Evolutionary conservation across 768 basidiomycete genomes (phyloP).

Genomic region (Trametes meyenii): DNA sequence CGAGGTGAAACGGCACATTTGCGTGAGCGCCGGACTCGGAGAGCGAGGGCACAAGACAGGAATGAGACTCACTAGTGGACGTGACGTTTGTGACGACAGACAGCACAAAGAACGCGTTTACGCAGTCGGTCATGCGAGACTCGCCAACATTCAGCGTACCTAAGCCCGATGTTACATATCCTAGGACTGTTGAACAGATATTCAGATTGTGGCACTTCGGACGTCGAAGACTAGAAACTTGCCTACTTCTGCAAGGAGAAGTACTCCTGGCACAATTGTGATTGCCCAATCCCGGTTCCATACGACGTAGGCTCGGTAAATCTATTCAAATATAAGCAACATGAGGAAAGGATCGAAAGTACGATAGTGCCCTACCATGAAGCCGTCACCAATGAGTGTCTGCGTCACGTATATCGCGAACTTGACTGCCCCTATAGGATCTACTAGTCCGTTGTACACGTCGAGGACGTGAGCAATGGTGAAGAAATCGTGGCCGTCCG

Average conservation of each 20-base stretch:
- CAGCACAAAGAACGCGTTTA: conserved; percentile 15
- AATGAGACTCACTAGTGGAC: conserved; percentile 3
- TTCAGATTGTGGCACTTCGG: too few relatives aligned
- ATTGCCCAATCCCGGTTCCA: conserved; percentile 11
- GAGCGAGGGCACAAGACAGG: neutral
- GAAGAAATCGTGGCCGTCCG: neutral
- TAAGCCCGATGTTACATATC: conserved; percentile 1
- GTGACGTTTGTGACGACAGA: conserved; percentile 15
- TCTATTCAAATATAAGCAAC: neutral
- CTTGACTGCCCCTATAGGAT: conserved; percentile 10
- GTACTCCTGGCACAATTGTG: neutral
- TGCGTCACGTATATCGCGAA: conserved; percentile 15
- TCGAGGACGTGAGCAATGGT: neutral
- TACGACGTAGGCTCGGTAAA: conserved; percentile 16
- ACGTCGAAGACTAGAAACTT: neutral
- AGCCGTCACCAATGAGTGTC: conserved; percentile 15
- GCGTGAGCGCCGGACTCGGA: neutral
- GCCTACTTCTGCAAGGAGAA: conserved; percentile 14
- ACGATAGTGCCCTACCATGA: conserved; percentile 8
- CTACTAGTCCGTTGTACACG: neutral
- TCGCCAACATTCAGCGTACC: neutral
- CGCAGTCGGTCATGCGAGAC: conserved; percentile 1
- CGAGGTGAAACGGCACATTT: neutral
- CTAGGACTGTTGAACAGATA: neutral
- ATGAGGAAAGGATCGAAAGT: neutral